Percentiles rank a stretch among this genome's conserved stretches.
These are phyloP conservation scores for Tetratostichococcus sp. DNA, from an alignment of 139 green algal genomes.

Conservation along the genomic window DNA sequence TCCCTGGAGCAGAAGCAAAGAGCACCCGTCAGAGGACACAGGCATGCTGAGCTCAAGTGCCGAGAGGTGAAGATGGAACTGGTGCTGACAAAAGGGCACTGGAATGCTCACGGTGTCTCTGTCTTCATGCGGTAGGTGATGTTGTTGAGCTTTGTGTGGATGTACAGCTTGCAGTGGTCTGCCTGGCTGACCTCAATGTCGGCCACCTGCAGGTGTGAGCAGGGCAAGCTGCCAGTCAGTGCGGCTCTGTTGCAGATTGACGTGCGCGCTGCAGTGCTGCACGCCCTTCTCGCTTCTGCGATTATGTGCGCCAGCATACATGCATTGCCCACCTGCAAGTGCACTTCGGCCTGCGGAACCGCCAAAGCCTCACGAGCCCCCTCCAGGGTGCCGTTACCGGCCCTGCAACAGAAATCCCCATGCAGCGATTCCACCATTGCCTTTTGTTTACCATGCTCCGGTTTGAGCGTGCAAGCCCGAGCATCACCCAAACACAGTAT, in stretches of 20 bases:
- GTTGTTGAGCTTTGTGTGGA: constrained; percentile 58
- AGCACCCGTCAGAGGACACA: too few relatives aligned
- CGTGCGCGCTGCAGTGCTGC: too few relatives aligned
- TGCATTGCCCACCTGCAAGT: constrained; percentile 48
- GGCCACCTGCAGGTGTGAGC: constrained; percentile 37
- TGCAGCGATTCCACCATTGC: too few relatives aligned
- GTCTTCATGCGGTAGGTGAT: constrained; percentile 49
- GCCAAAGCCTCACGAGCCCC: not conserved
- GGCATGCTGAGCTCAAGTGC: too few relatives aligned
- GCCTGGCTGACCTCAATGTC: constrained; percentile 41
- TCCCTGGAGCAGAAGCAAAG: constrained; percentile 29
- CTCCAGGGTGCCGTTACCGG: not conserved
- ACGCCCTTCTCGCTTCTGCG: too few relatives aligned
- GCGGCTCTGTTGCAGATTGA: too few relatives aligned
- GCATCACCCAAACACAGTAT: too few relatives aligned
- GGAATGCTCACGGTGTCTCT: constrained; percentile 49
- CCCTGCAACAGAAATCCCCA: too few relatives aligned
- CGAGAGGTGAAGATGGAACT: too few relatives aligned
- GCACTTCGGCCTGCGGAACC: constrained; percentile 37
- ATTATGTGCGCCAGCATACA: too few relatives aligned
- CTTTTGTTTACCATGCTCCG: not conserved
- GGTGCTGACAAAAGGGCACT: too few relatives aligned
- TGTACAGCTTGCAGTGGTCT: constrained; percentile 74
- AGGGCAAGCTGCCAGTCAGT: too few relatives aligned
- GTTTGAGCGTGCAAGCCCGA: not conserved